Base-by-base conservation (phyloP, 352 stramenopile species). In the Globisporangium iwayamae region DNA sequence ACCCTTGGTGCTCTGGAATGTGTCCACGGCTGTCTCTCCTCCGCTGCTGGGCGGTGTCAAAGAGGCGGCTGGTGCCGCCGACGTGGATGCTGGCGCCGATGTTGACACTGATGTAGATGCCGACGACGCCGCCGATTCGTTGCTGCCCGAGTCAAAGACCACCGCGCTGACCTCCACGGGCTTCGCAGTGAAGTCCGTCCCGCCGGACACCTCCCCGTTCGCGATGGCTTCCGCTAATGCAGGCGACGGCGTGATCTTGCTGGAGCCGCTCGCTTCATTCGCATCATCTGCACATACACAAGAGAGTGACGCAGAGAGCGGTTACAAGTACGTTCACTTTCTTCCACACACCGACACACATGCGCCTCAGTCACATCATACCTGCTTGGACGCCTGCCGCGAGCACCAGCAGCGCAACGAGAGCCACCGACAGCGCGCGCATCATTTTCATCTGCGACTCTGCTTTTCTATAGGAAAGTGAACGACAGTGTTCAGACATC, bases 211-310 rank as follows among this genome's bases (percentile, higher is more conserved):
- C 6, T 67, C 62, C n/a, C 62, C 62, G 28, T 45, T 67, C 22
- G 32, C 46, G 36, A 67, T 52, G 9, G 62, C 54, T 48, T 67
- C 62, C 9, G 30, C 34, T 14, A 67, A 45, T 6, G 34, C 54
- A 9, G 62, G 62, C 25, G 62, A 67, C 28, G 48, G 16, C 13
- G 62, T 67, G 34, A 67, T 67, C 54, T 67, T 67, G 43, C 16
- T 14, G 14, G n/a, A n/a, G 18, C 32, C n/a, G n/a, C n/a, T 45
- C 2, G 10, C 34, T n/a, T 32, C 25, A 28, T 25, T 38, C 50
- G 41, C 36, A 11, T 32, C 18, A 5, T 45, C 36, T 58, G 56
- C 56, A 30, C 45, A 9, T 30, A 57, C 16, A 56, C 32, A 36
- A 36, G 4, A 16, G 9, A 13, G 25, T 28, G 20, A 56, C 6